Conservation (phyloP, 306 rosid species). For the Quercus engelmannii region DNA sequence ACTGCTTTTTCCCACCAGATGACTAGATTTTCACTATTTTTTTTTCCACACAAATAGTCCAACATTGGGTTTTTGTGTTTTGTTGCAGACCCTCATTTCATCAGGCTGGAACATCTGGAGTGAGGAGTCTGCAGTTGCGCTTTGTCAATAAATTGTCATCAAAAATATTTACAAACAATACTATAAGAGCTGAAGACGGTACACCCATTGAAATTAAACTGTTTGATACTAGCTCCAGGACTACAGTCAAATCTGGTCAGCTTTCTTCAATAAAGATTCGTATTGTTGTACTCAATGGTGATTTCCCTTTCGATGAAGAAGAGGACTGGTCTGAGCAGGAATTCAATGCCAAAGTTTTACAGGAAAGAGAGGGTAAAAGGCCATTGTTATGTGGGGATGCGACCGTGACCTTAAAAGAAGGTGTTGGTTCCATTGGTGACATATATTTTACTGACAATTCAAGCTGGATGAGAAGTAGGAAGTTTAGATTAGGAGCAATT, state of each 20-base stretch:
- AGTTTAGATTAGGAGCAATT: constrained; percentile 56
- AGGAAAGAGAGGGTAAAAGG: constrained; percentile 46
- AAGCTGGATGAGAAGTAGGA: constrained; percentile 51
- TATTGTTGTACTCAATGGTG: constrained; percentile 49
- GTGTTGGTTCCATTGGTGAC: constrained; percentile 29
- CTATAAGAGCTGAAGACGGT: constrained; percentile 24
- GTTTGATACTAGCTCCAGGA: constrained; percentile 34
- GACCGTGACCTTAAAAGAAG: constrained; percentile 32
- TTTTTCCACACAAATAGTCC: not conserved
- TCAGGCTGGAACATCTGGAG: constrained; percentile 36
- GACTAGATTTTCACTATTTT: not conserved
- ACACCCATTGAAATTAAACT: constrained; percentile 33
- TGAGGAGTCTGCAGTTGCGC: constrained; percentile 38
- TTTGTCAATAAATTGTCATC: constrained; percentile 32
- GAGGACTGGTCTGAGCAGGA: constrained; percentile 57
- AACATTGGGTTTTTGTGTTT: not conserved
- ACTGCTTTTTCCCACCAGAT: too few relatives aligned
- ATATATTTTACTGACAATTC: constrained; percentile 56
- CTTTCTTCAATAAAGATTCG: constrained; percentile 43
- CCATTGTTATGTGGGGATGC: constrained; percentile 51
- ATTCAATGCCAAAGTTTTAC: constrained; percentile 35
- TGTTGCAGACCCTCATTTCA: constrained; percentile 31
- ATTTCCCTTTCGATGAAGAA: constrained; percentile 31
- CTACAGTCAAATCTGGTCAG: constrained; percentile 37
- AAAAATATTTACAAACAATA: constrained; percentile 35